Evolutionary conservation across 768 basidiomycete genomes (phyloP), one percentile per base, ranked within the genome.

Genomic region (Dentipellis fragilis): DNA sequence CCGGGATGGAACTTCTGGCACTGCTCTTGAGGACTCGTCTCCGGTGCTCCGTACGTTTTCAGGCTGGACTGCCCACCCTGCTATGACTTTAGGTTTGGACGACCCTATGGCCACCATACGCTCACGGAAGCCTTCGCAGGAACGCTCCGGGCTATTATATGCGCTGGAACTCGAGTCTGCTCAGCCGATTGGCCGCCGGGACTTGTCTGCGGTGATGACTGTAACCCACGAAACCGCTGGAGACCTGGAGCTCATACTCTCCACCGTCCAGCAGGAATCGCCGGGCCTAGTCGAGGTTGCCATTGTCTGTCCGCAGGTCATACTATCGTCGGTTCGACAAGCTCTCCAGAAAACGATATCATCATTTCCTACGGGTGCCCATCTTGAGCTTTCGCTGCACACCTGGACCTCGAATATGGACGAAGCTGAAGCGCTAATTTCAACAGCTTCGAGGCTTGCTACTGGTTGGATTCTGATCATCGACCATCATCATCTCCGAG

Each of bases 381-480:
- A 49, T 16, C 40, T 54, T 1, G 29, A 57, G 38, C 38, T 61
- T 47, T 55, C 55, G 16, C 37, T 61, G 17, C 47, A 49, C 14
- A 49, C 54, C 14, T 59, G 58, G 36, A 23, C 54, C 35, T 37
- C 47, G 9, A 36, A 35, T 1, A 50, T 42, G 17, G 54, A 54
- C 40, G 35, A 56, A 23, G 6, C 47, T 9, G 39, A 52, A 5
- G 52, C 47, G 12, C 42, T 59, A 3, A 59, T 61, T 39, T 52
- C 42, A 19, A 22, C 35, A 12, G 55, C 54, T 12, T 52, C 49
- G 9, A 47, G 54, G 21, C 36, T 36, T 2, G 51, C 55, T 22
- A 55, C 52, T 21, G 58, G 54, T 10, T 54, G 58, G 55, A 51
- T 56, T 14, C n/a, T 61, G 22, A 40, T 61, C n/a, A 46, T 61